Evolutionary conservation across 2,329 filamentous ascomycete species (phyloP), one percentile per base, ranked within the genome.

Genomic region (Diaporthe sp.): DNA sequence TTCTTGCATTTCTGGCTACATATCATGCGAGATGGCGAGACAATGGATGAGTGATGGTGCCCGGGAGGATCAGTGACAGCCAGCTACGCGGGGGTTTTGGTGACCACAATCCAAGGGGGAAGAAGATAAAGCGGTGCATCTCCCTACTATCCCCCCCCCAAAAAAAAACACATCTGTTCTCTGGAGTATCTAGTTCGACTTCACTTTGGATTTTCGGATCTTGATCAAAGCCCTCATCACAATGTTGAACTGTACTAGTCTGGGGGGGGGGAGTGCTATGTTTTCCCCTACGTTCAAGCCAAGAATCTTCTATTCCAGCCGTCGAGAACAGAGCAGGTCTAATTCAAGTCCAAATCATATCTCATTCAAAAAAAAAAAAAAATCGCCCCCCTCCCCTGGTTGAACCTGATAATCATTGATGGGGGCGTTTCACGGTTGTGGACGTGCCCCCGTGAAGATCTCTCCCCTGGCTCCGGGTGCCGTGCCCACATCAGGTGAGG

Each of bases 401-500:
- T 30, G 2, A 39, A 10, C 19, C 32, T 12, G 8, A 27, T 12
- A 8, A 39, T 53, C 39, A n/a, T 39, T 27, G 32, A 39, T 39
- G 63, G 63, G 27, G 30, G 63, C 19, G 32, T 37, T 39, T 51
- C 44, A 50, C 15, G 63, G 44, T 39, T 35, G 47, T 53, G 44
- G 44, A 27, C 47, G 32, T 32, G 47, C 47, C 47, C 47, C 32
- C 32, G 10, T 39, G 63, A 53, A 53, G 63, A 68, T 68, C 32
- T 68, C 47, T 51, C 30, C 47, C 42, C 32, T n/a, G n/a, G 47
- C n/a, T 22, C 32, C 25, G 22, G 32, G 47, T 53, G 63, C 63
- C 30, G 32, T 68, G 47, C 44, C 47, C 63, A 68, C 47, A 68
- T 53, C 32, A 39, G 63, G 63, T 17, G 27, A 68, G 39, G 47